Percentiles rank a stretch among this genome's conserved stretches.
These are phyloP conservation scores for Euphorbia schlechtendalii DNA, from an alignment of 441 rosid species.

Conservation along the genomic window DNA sequence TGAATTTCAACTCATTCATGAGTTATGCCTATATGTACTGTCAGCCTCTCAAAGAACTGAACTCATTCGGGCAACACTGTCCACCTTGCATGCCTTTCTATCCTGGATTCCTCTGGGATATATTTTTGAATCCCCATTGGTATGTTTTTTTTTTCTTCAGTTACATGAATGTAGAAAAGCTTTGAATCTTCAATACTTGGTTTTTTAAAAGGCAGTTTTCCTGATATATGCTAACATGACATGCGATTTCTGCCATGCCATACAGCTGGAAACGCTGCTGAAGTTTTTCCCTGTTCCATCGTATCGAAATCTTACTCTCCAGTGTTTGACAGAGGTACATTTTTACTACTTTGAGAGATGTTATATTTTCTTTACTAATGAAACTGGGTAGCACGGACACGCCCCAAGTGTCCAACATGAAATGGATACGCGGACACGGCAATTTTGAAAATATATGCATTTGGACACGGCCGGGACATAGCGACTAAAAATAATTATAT, in stretches of 20 bases:
- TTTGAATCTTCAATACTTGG: constrained; percentile 4
- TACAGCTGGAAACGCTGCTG: constrained; percentile 90
- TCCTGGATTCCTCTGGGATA: constrained; percentile 99
- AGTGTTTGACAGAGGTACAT: constrained; percentile 96
- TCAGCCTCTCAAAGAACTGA: constrained; percentile 97
- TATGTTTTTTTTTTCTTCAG: constrained; percentile 23
- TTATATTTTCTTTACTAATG: constrained; percentile 5
- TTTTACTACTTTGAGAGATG: background rate
- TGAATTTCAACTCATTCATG: constrained; percentile 99
- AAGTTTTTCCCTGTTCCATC: constrained; percentile 79
- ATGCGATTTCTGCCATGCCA: constrained; percentile 7
- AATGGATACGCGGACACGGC: too few species aligned
- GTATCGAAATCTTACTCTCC: constrained; percentile 91
- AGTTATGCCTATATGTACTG: constrained; percentile 92
- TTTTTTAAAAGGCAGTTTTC: constrained; percentile 7
- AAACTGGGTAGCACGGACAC: too few species aligned
- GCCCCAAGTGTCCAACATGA: too few species aligned
- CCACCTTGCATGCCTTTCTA: constrained; percentile 98
- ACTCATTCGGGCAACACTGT: constrained; percentile 87
- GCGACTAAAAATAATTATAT: too few species aligned
- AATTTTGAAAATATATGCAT: too few species aligned
- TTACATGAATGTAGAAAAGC: constrained; percentile 11
- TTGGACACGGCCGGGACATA: too few species aligned
- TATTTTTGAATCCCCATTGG: constrained; percentile 98
- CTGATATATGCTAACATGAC: background rate